phyloP scores from a whole-genome alignment of 2,329 filamentous ascomycete genomes.

The Lachnellula willkommii region DNA sequence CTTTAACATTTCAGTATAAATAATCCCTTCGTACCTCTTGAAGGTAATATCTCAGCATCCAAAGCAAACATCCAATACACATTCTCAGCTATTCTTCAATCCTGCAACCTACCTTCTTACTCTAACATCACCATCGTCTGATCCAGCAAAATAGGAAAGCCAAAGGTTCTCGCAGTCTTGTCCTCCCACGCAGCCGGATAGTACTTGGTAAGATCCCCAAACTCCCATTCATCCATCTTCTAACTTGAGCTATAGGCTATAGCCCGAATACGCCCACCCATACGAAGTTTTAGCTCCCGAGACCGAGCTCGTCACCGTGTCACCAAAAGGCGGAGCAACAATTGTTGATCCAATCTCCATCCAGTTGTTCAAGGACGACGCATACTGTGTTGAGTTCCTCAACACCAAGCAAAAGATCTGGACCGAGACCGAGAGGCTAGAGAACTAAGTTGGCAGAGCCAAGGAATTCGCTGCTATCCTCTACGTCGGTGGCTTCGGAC shows the following conservation, averaged over 20 bases:
- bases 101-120: too few species aligned
- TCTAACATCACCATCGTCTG: too few species aligned
- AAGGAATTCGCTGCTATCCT: slow-evolving; percentile 49
- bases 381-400: slow-evolving; percentile 35
- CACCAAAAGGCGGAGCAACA: slow-evolving; percentile 37
- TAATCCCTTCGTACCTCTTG: too few species aligned
- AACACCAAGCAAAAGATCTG: slow-evolving; percentile 43
- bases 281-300: slow-evolving; percentile 37
- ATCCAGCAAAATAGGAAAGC: slow-evolving; percentile 17
- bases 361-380: slow-evolving; percentile 38
- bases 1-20: too few species aligned
- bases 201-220: slow-evolving; percentile 37
- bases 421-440: slow-evolving; percentile 46
- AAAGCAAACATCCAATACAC: too few species aligned
- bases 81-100: too few species aligned
- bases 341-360: slow-evolving; percentile 40
- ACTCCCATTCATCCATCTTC: not conserved
- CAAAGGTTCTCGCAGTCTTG: slow-evolving; percentile 45
- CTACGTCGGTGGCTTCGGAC: slow-evolving; percentile 52
- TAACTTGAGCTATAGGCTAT: slow-evolving; percentile 32
- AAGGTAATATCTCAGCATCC: too few species aligned
- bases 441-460: slow-evolving; percentile 40
- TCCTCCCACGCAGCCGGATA: slow-evolving; percentile 46
- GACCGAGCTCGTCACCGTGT: slow-evolving; percentile 37
- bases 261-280: slow-evolving; percentile 45